Evolutionary conservation across 2,329 filamentous ascomycete species (phyloP), one percentile per base, ranked within the genome.

Genomic region (Pleoardoris graminearum): DNA sequence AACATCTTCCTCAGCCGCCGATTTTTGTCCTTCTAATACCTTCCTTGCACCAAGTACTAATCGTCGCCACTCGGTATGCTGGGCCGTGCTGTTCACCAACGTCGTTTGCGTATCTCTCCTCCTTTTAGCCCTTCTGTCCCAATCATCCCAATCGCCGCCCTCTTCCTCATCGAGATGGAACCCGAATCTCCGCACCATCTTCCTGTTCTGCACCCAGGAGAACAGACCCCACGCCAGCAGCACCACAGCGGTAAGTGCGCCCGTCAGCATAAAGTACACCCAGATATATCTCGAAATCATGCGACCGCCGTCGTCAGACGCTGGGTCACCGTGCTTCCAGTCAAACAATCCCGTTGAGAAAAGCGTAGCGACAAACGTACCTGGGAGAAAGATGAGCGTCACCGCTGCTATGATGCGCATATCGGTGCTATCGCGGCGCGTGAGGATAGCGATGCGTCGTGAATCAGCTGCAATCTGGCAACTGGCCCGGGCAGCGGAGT

Each of bases 351-450:
- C 54, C 4, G 51, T 59, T 2, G 55, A 58, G 25, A 57, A 58
- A 1, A 59, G 29, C 3, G 57, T 57, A 11, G 59, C 59, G n/a
- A 57, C 46, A 32, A 60, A 60, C 4, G 59, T 62, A 12, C 53
- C 58, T 10, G 59, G 59, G 3, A 62, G 43, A 32, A 62, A 62
- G 19, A 61, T 48, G 6, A 62, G 46, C 0, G 60, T 62, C 4
- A 62, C 58, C 25, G 53, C 58, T 16, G 60, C 60, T 19, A 62
- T 62, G 30, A 59, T 58, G 7, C 60, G 55, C 60, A 62, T 62
- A 32, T 61, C 58, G 6, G 60, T 56, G 32, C 60, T 62, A 30
- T 62, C 60, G 3, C 52, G 45, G 16, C 63, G 55, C 2, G 63
- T 66, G 6, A 62, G 35, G 22, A 60, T 53, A 12, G 57, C 57